Evolutionary conservation across 371 early-diverging fungal genomes (phyloP), one percentile per base, ranked within the genome.

Genomic region (Thermomucor indicae-seudaticae): DNA sequence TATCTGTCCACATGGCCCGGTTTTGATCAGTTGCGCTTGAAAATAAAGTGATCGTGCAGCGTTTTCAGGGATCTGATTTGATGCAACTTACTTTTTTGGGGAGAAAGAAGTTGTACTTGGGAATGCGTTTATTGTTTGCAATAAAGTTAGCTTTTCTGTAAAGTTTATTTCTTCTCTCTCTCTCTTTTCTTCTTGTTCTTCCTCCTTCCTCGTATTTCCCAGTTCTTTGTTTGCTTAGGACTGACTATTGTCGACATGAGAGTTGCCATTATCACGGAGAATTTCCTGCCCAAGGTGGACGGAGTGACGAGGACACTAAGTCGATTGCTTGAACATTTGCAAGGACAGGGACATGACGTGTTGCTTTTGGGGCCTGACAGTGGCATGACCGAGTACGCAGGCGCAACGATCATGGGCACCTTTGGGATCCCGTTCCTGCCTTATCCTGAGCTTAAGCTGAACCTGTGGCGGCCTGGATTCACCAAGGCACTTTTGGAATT

Each of bases 221-320:
- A n/a, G n/a, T n/a, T n/a, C n/a, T n/a, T n/a, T n/a, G n/a, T n/a
- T n/a, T n/a, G n/a, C n/a, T n/a, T n/a, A n/a, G n/a, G n/a, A n/a
- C n/a, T n/a, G 11, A 20, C 42, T 24, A 2, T 53, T 43, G 34
- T 30, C 38, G 28, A 30, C 32, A 76, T 76, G 77, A 59, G 64
- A 17, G 65, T 76, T 48, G 73, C 73, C 34, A 66, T 76, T 19
- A 62, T 72, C 30, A 76, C 77, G 3, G 73, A 76, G 29, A 72
- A 76, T 38, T 76, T 72, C 31, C 46, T 72, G 20, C 77, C 77
- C 16, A 76, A 76, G 57, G 73, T 76, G 12, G 77, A 76, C 47
- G 77, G 77, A 10, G 77, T 76, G 14, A 76, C 77, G 20, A 60
- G 73, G 23, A 76, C 77, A 35, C 45, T 72, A 17, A 62, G 65